Conservation (phyloP, 2,329 filamentous ascomycete genomes). For the Ceratocystis smalleyi region DNA sequence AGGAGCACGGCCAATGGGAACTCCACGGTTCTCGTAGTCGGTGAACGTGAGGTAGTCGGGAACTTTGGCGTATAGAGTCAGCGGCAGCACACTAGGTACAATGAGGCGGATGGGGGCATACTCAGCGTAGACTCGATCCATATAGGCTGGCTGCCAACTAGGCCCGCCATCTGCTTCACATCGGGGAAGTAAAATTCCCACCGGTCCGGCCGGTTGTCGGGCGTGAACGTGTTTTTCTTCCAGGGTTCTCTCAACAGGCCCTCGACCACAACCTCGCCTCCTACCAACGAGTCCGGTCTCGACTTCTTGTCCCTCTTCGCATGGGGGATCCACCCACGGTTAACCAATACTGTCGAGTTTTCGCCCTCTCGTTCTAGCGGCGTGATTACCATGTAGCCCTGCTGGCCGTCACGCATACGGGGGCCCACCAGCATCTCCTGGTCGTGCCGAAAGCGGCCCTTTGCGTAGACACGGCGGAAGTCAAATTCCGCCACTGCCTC, state of each 20-base stretch:
- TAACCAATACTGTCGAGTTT: slow-evolving; percentile 61
- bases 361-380: slow-evolving; percentile 58
- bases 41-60: slow-evolving; percentile 64
- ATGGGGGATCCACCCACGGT: slow-evolving; percentile 82
- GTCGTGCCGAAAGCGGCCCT: slow-evolving; percentile 65
- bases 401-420: slow-evolving; percentile 70
- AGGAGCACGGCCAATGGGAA: slow-evolving; percentile 74
- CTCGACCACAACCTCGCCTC: slow-evolving; percentile 60
- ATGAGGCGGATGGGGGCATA: slow-evolving; percentile 26
- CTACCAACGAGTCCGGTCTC: slow-evolving; percentile 48
- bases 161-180: slow-evolving; percentile 73
- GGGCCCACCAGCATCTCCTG: slow-evolving; percentile 94
- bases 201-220: slow-evolving; percentile 68
- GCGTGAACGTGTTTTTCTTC: slow-evolving; percentile 98
- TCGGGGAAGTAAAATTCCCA: slow-evolving; percentile 92
- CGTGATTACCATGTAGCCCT: slow-evolving; percentile 84
- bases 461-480: slow-evolving; percentile 67
- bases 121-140: slow-evolving; percentile 96
- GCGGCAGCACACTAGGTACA: not conserved
- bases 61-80: slow-evolving; percentile 23
- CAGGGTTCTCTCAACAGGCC: slow-evolving; percentile 77
- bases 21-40: slow-evolving; percentile 61
- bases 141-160: slow-evolving; percentile 70
- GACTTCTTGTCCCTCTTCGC: slow-evolving; percentile 51
- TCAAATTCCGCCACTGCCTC: slow-evolving; percentile 77